Conservation (phyloP, 495 filamentous ascomycete genomes). For the Neurospora intermedia region DNA sequence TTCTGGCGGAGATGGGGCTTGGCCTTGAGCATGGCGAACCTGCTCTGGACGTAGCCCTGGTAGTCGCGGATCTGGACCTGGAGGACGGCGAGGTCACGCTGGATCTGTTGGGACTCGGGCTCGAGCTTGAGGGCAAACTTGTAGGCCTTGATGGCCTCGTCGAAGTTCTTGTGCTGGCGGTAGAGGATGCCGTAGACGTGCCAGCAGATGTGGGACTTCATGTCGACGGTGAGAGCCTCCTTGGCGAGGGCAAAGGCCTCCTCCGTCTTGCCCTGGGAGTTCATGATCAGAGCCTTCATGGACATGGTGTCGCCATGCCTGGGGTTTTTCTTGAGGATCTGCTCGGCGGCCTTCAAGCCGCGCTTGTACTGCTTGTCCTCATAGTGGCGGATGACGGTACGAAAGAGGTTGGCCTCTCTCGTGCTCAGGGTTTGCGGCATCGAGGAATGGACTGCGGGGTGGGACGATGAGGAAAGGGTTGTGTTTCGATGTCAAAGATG, state of each 20-base stretch:
- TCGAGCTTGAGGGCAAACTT: constrained; percentile 87
- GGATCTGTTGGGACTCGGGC: constrained; percentile 86
- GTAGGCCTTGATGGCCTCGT: constrained; percentile 98
- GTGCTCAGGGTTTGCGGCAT: constrained; percentile 78
- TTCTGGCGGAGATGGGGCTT: constrained; percentile 72
- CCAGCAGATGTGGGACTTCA: constrained; percentile 99
- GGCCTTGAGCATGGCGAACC: constrained; percentile 71
- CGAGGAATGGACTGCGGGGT: constrained; percentile 11
- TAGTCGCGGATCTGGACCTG: constrained; percentile 97
- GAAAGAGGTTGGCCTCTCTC: constrained; percentile 90
- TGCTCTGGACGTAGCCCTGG: constrained; percentile 80
- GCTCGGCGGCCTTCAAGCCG: constrained; percentile 84
- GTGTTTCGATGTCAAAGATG: neutral
- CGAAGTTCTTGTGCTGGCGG: constrained; percentile 87
- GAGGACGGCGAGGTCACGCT: constrained; percentile 82
- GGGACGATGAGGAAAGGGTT: neutral
- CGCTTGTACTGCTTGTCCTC: constrained; percentile 99
- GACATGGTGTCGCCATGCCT: constrained; percentile 97
- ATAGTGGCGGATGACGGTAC: constrained; percentile 86
- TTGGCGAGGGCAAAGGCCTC: constrained; percentile 92
- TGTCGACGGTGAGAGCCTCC: constrained; percentile 80
- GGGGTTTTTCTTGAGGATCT: constrained; percentile 85
- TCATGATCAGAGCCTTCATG: constrained; percentile 97
- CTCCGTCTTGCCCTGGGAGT: constrained; percentile 75
- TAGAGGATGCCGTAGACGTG: constrained; percentile 97